Evolutionary conservation across 2,329 filamentous ascomycete species (phyloP), one percentile per base, ranked within the genome.

Genomic region (Apiospora marii): DNA sequence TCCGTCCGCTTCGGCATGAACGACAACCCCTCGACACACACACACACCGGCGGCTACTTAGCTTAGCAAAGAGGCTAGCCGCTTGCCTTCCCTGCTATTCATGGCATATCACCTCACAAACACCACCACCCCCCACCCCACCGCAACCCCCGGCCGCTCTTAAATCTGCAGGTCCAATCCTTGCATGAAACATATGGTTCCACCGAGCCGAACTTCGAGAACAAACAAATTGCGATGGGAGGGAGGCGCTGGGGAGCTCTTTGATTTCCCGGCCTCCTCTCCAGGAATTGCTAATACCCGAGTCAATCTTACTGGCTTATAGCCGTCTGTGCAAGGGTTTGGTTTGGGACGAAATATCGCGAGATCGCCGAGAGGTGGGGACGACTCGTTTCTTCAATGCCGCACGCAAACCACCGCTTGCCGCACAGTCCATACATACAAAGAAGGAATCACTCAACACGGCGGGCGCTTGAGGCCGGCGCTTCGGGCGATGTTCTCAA

Each of bases 191-290:
- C 58, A 64, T 41, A 22, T 24, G 58, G 58, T 64, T 64, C 58
- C 58, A 64, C 58, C 34, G 58, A 64, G 58, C 58, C 58, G 58
- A 64, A 64, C 58, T 64, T 64, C 58, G 58, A 64, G 58, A 41
- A 64, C 58, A 64, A 64, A 64, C 58, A 64, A 41, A n/a, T 64
- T 64, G 58, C 58, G 30, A n/a, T 41, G 58, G 30, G 58, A 64
- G 37, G 10, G 37, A 41, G 37, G 37, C 37, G 37, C 37, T 41
- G 37, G 10, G 34, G 53, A 49, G 46, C 46, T 22, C 30, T n/a
- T n/a, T 37, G 30, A 41, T 64, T 64, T 64, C 58, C 58, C 58
- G 22, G 22, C 58, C 8, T 34, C 34, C 58, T 64, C 49, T 27
- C 53, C 53, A 61, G 53, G 27, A 19, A 22, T 22, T 34, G 14